Evolutionary conservation across 352 stramenopile species (phyloP).

Genomic region (Globisporangium orthogonon): DNA sequence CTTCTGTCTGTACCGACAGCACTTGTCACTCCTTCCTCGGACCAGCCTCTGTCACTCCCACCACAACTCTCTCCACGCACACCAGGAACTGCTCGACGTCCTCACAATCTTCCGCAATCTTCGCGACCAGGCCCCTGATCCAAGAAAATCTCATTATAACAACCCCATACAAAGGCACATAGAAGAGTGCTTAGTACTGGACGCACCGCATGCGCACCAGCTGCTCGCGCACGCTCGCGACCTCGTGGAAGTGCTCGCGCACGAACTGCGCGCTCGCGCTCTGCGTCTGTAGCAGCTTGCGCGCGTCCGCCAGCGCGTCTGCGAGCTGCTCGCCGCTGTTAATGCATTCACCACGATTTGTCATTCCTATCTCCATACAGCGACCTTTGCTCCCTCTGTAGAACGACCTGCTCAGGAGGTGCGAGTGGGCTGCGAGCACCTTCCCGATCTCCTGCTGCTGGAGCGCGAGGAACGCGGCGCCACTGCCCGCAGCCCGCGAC

Average conservation of each 20-base stretch:
- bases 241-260: slow-evolving; percentile 51
- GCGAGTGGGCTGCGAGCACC: slow-evolving; percentile 29
- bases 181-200: neutral
- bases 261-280: slow-evolving; percentile 66
- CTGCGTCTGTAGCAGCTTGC: slow-evolving; percentile 48
- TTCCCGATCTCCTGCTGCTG: slow-evolving; percentile 27
- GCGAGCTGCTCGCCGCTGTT: slow-evolving; percentile 48
- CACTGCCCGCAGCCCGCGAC: neutral
- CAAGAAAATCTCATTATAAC: too few relatives aligned
- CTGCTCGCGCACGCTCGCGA: slow-evolving; percentile 48
- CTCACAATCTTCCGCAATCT: slow-evolving; percentile 51
- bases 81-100: slow-evolving; percentile 68
- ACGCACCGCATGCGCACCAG: slow-evolving; percentile 37
- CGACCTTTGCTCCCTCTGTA: too few relatives aligned
- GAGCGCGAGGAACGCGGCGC: slow-evolving; percentile 27
- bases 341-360: slow-evolving; percentile 1
- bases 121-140: slow-evolving; percentile 34
- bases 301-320: slow-evolving; percentile 25
- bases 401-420: slow-evolving; percentile 38
- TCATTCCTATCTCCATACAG: neutral
- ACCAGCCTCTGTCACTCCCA: too few relatives aligned
- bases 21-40: neutral
- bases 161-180: neutral
- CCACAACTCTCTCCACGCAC: slow-evolving; percentile 6
- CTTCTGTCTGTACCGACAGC: slow-evolving; percentile 21